phyloP scores from a whole-genome alignment of 1,284 basidiomycete species.

The Dichomitus squalens region DNA sequence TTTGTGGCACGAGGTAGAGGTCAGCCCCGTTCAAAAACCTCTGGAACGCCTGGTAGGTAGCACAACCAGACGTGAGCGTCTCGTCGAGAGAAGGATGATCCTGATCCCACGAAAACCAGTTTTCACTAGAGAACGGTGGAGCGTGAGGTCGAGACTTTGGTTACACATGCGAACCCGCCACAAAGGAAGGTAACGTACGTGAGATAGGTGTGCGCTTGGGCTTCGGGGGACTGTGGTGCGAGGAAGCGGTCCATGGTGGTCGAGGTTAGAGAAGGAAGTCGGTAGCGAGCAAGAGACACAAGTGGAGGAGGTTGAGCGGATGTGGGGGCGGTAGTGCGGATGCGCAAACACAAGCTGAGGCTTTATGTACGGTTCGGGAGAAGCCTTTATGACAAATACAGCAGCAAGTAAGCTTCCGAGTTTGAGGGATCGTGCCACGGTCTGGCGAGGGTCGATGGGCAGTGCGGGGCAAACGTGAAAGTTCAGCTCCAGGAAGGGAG shows the following conservation, averaged over 20 bases:
- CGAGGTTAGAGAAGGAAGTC: not conserved
- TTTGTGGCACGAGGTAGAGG: constrained; percentile 68
- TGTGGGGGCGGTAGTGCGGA: not conserved
- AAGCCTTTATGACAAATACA: no score
- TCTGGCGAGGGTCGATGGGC: no score
- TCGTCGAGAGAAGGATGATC: constrained; percentile 71
- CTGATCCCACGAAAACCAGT: constrained; percentile 65
- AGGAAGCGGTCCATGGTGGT: constrained; percentile 67
- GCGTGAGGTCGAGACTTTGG: constrained; percentile 2
- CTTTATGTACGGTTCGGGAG: no score
- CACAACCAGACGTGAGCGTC: constrained; percentile 67
- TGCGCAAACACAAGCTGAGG: no score
- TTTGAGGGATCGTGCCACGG: no score
- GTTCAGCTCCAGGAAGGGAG: constrained; percentile 9
- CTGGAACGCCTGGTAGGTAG: constrained; percentile 45
- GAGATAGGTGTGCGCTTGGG: constrained; percentile 66
- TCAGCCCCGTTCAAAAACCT: constrained; percentile 49
- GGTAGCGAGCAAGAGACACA: not conserved
- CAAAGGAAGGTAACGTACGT: constrained; percentile 48
- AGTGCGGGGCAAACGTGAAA: constrained; percentile 28
- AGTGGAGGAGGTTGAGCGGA: constrained; percentile 1
- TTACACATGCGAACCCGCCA: not conserved
- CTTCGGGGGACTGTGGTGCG: constrained; percentile 72
- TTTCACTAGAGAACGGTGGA: constrained; percentile 50
- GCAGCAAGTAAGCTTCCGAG: no score